Conservation (phyloP, 2,329 filamentous ascomycete genomes). For the Aureobasidium sp. region DNA sequence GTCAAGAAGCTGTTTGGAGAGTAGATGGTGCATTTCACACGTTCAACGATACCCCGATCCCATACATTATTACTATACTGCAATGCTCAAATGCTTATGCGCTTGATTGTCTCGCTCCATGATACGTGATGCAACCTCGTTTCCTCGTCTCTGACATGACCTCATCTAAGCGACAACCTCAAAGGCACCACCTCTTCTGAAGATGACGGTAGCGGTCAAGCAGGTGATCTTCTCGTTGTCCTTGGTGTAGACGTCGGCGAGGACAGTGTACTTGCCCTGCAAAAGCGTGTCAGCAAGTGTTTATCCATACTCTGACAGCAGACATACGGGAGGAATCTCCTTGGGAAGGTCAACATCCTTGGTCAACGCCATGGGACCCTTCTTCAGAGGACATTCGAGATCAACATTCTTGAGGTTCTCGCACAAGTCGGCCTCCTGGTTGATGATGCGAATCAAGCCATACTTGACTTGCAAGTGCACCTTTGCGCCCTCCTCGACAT, state of each 20-base stretch:
- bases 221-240: conserved; percentile 80
- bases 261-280: conserved; percentile 80
- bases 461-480: conserved; percentile 85
- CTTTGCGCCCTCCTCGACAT: conserved; percentile 69
- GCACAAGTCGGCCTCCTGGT: conserved; percentile 73
- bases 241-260: conserved; percentile 72
- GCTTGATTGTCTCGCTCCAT: neutral
- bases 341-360: conserved; percentile 80
- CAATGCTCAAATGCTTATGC: neutral
- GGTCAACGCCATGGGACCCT: conserved; percentile 60
- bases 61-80: neutral
- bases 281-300: conserved; percentile 80
- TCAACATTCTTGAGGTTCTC: conserved; percentile 84
- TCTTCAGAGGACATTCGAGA: conserved; percentile 76
- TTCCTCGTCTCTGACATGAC: neutral
- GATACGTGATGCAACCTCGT: neutral
- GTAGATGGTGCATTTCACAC: conserved; percentile 29
- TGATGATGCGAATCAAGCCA: conserved; percentile 82
- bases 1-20: conserved; percentile 68
- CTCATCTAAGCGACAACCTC: conserved; percentile 7
- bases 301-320: conserved; percentile 54
- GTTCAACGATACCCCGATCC: conserved; percentile 3
- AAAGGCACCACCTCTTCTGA: conserved; percentile 37
- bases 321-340: conserved; percentile 78
- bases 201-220: conserved; percentile 65